Conservation (phyloP, 768 basidiomycete genomes). For the Russula dissimulans region DNA sequence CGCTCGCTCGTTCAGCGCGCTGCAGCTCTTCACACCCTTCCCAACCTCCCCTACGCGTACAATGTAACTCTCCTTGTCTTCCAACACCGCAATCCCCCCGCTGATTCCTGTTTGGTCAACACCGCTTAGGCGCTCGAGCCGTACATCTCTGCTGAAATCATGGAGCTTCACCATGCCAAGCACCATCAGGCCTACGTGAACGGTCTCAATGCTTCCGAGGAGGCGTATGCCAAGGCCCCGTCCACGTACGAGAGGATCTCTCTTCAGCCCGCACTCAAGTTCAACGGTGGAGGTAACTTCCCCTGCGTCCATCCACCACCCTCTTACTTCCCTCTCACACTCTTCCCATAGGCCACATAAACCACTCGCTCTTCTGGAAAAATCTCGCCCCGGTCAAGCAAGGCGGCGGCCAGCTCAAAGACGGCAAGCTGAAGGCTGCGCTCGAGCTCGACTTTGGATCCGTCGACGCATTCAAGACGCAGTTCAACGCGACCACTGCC, state of each 20-base stretch:
- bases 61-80: conserved; percentile 38
- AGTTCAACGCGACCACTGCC: conserved; percentile 79
- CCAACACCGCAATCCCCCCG: not conserved
- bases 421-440: conserved; percentile 65
- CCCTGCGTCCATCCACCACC: too few relatives aligned
- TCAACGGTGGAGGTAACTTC: conserved; percentile 81
- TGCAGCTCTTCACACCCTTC: conserved; percentile 57
- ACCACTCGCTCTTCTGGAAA: conserved; percentile 96
- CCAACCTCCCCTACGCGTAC: conserved; percentile 71
- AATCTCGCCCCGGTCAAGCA: conserved; percentile 72
- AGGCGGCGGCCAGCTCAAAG: conserved; percentile 55
- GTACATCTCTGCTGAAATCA: conserved; percentile 83
- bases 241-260: conserved; percentile 70
- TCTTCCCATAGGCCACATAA: conserved; percentile 63
- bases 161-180: conserved; percentile 88
- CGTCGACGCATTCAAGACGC: conserved; percentile 75
- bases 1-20: conserved; percentile 38
- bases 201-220: conserved; percentile 88
- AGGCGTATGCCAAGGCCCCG: conserved; percentile 56
- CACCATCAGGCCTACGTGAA: conserved; percentile 92
- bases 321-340: conserved; percentile 11
- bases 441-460: conserved; percentile 79
- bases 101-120: conserved; percentile 7
- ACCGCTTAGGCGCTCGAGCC: conserved; percentile 74
- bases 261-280: conserved; percentile 88